These are phyloP conservation scores for Ceriops decandra DNA, from an alignment of 345 rosid genomes.

Conservation along the genomic window DNA sequence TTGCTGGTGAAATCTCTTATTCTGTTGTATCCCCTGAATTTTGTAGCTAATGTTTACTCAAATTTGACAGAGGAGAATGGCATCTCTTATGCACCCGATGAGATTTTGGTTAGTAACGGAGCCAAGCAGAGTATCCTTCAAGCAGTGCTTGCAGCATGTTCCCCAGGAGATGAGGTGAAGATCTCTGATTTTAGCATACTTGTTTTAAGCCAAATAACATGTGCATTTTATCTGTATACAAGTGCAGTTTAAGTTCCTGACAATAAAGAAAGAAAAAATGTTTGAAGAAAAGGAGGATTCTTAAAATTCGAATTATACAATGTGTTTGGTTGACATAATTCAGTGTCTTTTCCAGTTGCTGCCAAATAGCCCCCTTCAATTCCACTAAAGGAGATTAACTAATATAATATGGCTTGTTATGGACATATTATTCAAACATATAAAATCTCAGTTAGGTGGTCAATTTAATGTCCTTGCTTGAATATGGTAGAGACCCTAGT, in stretches of 20 bases:
- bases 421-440: no score
- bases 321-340: neutral
- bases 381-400: neutral
- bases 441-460: no score
- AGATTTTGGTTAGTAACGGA: constrained; percentile 90
- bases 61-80: constrained; percentile 75
- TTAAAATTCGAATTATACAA: neutral
- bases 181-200: neutral
- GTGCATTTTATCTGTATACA: neutral
- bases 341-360: neutral
- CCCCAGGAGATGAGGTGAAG: constrained; percentile 92
- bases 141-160: constrained; percentile 88
- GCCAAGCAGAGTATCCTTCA: constrained; percentile 82
- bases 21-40: neutral
- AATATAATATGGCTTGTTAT: no score
- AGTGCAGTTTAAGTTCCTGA: no score
- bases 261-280: no score
- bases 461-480: neutral
- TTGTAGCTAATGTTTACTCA: neutral
- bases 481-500: neutral
- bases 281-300: no score
- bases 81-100: constrained; percentile 68
- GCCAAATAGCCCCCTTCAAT: neutral
- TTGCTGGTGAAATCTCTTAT: neutral
- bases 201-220: neutral